A percentile compares a stretch with the other conserved stretches of the same genome.
Evolutionary conservation across 306 rosid species (phyloP).

Genomic region (Argentina anserina): DNA sequence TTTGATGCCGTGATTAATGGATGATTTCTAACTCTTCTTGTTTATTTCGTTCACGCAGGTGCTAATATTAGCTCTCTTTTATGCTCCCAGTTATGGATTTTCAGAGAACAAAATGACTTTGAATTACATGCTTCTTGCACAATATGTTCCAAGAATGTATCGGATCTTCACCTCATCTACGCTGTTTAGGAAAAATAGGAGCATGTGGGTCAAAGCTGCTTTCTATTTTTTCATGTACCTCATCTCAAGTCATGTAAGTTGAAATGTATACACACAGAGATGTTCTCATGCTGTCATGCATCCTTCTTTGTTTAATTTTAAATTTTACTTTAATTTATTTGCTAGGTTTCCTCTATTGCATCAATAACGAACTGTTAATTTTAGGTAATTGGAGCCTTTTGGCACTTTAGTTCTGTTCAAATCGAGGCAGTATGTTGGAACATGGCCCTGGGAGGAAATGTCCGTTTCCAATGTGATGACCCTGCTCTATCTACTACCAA

Average conservation of each 20-base stretch:
- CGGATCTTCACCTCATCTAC: conserved; percentile 11
- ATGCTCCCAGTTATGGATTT: conserved; percentile 6
- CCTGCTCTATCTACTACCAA: background rate
- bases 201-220: conserved; percentile 14
- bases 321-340: no score
- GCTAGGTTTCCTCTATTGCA: no score
- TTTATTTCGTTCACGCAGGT: background rate
- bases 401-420: background rate
- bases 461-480: background rate
- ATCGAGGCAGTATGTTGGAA: background rate
- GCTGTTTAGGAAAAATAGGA: conserved; percentile 14
- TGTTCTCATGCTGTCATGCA: no score
- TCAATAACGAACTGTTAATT: background rate
- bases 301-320: background rate
- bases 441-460: background rate
- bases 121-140: conserved; percentile 23
- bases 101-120: conserved; percentile 16
- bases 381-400: background rate
- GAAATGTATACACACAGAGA: background rate
- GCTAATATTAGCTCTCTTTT: conserved; percentile 13
- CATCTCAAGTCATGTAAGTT: conserved; percentile 23
- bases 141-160: conserved; percentile 26
- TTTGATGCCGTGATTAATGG: background rate
- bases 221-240: conserved; percentile 23
- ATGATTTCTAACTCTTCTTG: no score